Base-by-base conservation (phyloP, 164 flowering plant genomes). In the Dillenia turbinata region DNA sequence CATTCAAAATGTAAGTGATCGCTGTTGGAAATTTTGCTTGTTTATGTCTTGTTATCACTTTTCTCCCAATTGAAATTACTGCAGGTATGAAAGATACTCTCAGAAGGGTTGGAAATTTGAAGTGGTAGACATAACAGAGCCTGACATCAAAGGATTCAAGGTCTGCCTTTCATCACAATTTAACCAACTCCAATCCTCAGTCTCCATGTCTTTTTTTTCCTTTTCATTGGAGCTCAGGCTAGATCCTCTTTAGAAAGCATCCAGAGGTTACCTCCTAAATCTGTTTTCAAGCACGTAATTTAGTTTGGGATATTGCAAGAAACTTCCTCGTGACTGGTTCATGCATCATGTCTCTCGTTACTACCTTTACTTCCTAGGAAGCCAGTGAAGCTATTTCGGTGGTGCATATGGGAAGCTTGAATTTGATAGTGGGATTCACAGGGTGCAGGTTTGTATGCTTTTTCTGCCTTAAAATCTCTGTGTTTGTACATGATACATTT, bases 401-500 rank as follows among this genome's bases (percentile, higher is more conserved):
- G 86, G 81, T 51, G 93, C 78, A 17, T 94, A 75, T 71, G 97
- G 99, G 65, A 91, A 81, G 73, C 88, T 94, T 33, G 91, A 94
- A 78, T 94, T 89, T 78, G 99, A 94, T 83, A 91, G 98, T 81
- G 99, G 99, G 64, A 81, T 91, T 66, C 97, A 94, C 70, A 80
- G 99, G 78, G 99, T 94, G 64, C 98, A 93, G 96, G 98, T 88
- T 55, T 50, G 44, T 5, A 49, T 47, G 40, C 49, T 10, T 22
- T 52, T 52, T 10, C 9, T 50, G 15, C 12, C 45, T 13, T 10
- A 49, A 17, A 19, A 22, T 9, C 9, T 47, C 51, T 54, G 9
- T 52, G 15, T 12, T 54, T 59, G 13, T 9, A 26, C 33, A 26
- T 26, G 5, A 3, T 26, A 26, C 5, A 26, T 26, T 5, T 26